Evolutionary conservation across 345 rosid species (phyloP).

Genomic region (Hypericum androsaemum): DNA sequence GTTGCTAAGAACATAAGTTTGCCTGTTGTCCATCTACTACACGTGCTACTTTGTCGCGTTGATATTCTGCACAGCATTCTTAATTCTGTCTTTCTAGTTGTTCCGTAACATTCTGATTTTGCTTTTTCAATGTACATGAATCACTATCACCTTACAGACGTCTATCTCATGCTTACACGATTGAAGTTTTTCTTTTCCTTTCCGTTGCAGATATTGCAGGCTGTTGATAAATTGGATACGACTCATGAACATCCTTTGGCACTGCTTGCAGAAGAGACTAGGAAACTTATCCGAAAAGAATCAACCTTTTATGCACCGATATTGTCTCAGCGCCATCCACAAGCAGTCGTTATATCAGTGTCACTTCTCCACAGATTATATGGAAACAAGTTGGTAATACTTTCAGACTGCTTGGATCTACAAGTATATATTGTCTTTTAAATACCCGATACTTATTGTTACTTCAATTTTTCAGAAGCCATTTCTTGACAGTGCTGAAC

Average conservation of each 20-base stretch:
- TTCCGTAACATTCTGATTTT: no score
- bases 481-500: slow-evolving; percentile 75
- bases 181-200: neutral
- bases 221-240: slow-evolving; percentile 60
- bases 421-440: neutral
- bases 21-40: no score
- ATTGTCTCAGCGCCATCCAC: slow-evolving; percentile 76
- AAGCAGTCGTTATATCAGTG: slow-evolving; percentile 58
- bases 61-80: no score
- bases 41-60: no score
- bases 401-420: slow-evolving; percentile 12
- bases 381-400: slow-evolving; percentile 78
- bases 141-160: no score
- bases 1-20: no score
- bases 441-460: neutral
- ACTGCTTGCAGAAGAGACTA: slow-evolving; percentile 81
- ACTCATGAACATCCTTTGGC: slow-evolving; percentile 63
- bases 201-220: slow-evolving; percentile 47
- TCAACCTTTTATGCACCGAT: slow-evolving; percentile 61
- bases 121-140: no score
- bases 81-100: no score
- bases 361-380: slow-evolving; percentile 86
- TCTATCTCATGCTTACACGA: neutral
- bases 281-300: slow-evolving; percentile 66
- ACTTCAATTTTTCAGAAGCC: slow-evolving; percentile 61